Percentiles rank a stretch among this genome's conserved stretches.
Conservation (phyloP, 805 yeast genomes). For the Middelhovenomyces tepae region DNA sequence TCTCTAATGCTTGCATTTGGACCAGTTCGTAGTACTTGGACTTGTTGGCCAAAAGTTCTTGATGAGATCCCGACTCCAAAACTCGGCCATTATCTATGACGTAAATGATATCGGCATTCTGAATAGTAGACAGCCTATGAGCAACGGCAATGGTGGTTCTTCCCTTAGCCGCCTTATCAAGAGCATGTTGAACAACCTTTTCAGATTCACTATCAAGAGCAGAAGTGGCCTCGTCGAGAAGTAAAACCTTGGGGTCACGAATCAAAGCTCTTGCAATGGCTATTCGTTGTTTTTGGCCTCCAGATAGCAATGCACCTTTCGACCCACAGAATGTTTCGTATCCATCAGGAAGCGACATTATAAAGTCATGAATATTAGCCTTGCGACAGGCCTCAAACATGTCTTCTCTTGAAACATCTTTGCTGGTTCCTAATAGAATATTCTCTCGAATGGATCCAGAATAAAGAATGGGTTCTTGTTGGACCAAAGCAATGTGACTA, state of each 20-base stretch:
- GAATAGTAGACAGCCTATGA: slow-evolving; percentile 66
- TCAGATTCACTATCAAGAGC: slow-evolving; percentile 67
- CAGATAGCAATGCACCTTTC: slow-evolving; percentile 52
- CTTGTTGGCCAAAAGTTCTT: slow-evolving; percentile 34
- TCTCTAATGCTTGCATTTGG: slow-evolving; percentile 30
- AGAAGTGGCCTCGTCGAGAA: slow-evolving; percentile 64
- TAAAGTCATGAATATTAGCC: slow-evolving; percentile 53
- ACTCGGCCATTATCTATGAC: slow-evolving; percentile 56
- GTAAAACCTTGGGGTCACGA: slow-evolving; percentile 53
- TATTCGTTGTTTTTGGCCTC: slow-evolving; percentile 71
- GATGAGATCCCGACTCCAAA: slow-evolving; percentile 49
- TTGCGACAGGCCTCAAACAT: slow-evolving; percentile 39
- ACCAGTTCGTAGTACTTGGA: slow-evolving; percentile 35
- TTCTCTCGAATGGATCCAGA: slow-evolving; percentile 50
- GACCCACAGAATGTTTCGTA: slow-evolving; percentile 50
- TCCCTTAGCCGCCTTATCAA: slow-evolving; percentile 52
- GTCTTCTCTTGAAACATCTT: slow-evolving; percentile 33
- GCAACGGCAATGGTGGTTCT: slow-evolving; percentile 84
- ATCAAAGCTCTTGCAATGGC: slow-evolving; percentile 70
- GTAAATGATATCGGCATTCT: slow-evolving; percentile 51
- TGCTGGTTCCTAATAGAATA: slow-evolving; percentile 40
- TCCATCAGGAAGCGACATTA: slow-evolving; percentile 48
- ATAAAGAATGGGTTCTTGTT: slow-evolving; percentile 52
- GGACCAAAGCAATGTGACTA: slow-evolving; percentile 47
- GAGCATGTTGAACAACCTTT: slow-evolving; percentile 63